A percentile compares a stretch with the other conserved stretches of the same genome.
Evolutionary conservation across 2,329 filamentous ascomycete genomes (phyloP).

Genomic region (Kalmusia sp.): DNA sequence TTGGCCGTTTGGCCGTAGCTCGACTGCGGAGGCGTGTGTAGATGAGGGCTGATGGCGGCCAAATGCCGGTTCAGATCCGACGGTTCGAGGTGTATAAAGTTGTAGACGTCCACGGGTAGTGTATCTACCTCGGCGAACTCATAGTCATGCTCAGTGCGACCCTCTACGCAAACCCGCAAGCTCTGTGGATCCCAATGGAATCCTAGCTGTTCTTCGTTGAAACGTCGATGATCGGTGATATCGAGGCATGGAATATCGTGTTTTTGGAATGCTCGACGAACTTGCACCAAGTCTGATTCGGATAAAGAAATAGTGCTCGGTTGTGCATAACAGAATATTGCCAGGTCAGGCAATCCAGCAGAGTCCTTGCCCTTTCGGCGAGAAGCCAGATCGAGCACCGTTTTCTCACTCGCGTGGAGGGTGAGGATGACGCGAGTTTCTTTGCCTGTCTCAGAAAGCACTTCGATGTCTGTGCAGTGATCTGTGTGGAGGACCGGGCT

Average conservation of each 20-base stretch:
- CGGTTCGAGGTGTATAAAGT: constrained; percentile 42
- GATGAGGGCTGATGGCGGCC: constrained; percentile 35
- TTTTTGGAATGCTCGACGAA: constrained; percentile 29
- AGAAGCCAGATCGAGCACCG: constrained; percentile 27
- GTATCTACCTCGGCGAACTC: constrained; percentile 37
- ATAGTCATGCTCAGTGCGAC: constrained; percentile 23
- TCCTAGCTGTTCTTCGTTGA: constrained; percentile 24
- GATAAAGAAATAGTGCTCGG: constrained; percentile 8
- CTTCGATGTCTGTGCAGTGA: constrained; percentile 30
- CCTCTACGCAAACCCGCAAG: constrained; percentile 42
- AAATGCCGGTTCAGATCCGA: constrained; percentile 48
- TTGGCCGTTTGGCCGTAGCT: not conserved
- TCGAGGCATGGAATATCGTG: constrained; percentile 39
- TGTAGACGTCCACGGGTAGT: constrained; percentile 42
- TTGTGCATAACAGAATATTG: constrained; percentile 38
- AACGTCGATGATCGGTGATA: constrained; percentile 36
- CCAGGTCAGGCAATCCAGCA: constrained; percentile 34
- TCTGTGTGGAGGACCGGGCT: constrained; percentile 37
- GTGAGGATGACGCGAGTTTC: constrained; percentile 19
- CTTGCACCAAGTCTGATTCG: constrained; percentile 20
- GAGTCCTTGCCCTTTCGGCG: constrained; percentile 11
- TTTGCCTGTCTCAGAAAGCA: constrained; percentile 14
- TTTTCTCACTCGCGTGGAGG: constrained; percentile 29
- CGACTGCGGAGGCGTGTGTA: not conserved
- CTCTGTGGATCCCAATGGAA: constrained; percentile 25